Percentiles rank a stretch among this genome's conserved stretches.
Evolutionary conservation across 2,329 filamentous ascomycete genomes (phyloP).

Genomic region (Apiospora malaysiana): DNA sequence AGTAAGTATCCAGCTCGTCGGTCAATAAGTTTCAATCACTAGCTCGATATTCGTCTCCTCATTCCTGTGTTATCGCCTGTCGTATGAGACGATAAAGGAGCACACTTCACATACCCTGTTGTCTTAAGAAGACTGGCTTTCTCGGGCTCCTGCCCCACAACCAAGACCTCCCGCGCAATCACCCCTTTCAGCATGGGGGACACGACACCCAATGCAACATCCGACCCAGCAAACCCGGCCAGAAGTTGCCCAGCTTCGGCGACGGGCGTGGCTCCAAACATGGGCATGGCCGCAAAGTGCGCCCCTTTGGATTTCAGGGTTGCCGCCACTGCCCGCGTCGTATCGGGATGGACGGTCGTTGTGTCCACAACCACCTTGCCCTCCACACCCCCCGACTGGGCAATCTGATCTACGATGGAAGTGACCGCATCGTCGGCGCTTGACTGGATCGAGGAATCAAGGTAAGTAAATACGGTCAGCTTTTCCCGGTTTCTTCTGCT

Average conservation of each 20-base stretch:
- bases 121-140: constrained; percentile 55
- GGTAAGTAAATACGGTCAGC: background rate
- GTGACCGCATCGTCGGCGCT: constrained; percentile 50
- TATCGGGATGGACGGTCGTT: constrained; percentile 55
- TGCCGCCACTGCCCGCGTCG: constrained; percentile 39
- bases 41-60: too few relatives aligned
- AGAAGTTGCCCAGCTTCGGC: constrained; percentile 52
- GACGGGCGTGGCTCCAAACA: constrained; percentile 58
- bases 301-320: constrained; percentile 39
- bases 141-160: constrained; percentile 48
- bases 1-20: too few relatives aligned
- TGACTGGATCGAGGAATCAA: constrained; percentile 37
- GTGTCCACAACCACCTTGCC: constrained; percentile 56
- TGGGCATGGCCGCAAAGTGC: constrained; percentile 51
- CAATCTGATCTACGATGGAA: constrained; percentile 37
- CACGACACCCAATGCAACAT: constrained; percentile 41
- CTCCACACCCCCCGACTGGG: constrained; percentile 30
- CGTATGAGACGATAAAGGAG: background rate
- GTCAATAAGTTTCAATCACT: too few relatives aligned
- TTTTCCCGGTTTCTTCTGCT: background rate
- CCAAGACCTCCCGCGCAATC: constrained; percentile 49
- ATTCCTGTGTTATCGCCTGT: too few relatives aligned
- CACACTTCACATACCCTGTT: constrained; percentile 41
- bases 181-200: constrained; percentile 48
- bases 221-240: constrained; percentile 51